Base-by-base conservation (phyloP, 108 stramenopile genomes). In the Heterococcus sp. region DNA sequence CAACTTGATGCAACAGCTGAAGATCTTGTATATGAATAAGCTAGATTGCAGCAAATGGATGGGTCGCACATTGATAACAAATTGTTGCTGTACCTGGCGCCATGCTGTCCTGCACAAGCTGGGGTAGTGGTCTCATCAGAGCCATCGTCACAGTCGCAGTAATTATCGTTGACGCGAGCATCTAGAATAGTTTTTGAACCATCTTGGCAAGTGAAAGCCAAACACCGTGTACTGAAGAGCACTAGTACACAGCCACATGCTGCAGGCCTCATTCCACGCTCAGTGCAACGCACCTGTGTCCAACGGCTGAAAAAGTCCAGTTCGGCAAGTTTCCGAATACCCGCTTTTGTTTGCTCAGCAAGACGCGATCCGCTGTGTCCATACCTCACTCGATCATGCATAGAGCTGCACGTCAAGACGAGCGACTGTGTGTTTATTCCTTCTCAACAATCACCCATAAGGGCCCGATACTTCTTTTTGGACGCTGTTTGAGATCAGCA, bases 111-210 rank as follows among this genome's bases (percentile, higher is more conserved):
- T 4, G 73, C 1, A 73, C 85, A 86, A 11, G 85, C 85, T 31
- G 35, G 28, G 8, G 85, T 86, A 0, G 27, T 30, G 14, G 78
- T 63, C 74, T 86, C 85, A 70, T 86, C 85, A 4, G 36, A 37
- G 4, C 80, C 80, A 31, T 82, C 80, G 35, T 31, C 37, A 35
- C 81, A 86, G 73, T 86, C 85, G 80, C 85, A 86, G 66, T 74
- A 86, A 21, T 68, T 81, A 39, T 86, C 85, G 40, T 86, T 82
- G 32, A 86, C 74, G 2, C 37, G 14, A 3, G 28, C 35, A 27
- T 31, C 0, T 5, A 2, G 11, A 39, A 85, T 21, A 29, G 1
- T 14, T 31, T 34, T 65, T 58, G 14, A 8, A 58, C 21, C 46
- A 58, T 58, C 46, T n/a, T n/a, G n/a, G n/a, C n/a, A n/a, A n/a